These are phyloP conservation scores for Beauveria scarabaeidicola DNA, from an alignment of 2,329 filamentous ascomycete species.

Conservation along the genomic window DNA sequence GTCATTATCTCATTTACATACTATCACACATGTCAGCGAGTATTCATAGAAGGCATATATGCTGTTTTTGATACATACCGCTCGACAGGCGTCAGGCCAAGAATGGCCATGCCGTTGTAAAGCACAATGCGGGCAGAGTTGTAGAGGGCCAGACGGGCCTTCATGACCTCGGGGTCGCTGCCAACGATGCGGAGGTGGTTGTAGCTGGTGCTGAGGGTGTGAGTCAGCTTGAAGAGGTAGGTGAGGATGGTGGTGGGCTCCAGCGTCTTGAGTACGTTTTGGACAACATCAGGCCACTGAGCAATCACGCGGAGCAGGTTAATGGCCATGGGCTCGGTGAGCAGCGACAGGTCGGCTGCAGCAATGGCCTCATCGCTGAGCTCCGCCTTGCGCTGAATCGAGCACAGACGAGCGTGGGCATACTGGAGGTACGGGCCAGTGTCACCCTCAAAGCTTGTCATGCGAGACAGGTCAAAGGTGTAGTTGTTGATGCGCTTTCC, in stretches of 20 bases:
- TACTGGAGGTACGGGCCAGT: conserved; percentile 82
- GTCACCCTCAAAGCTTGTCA: conserved; percentile 79
- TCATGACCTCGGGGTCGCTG: conserved; percentile 62
- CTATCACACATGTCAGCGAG: not conserved
- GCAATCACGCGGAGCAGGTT: conserved; percentile 69
- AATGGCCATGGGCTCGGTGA: conserved; percentile 63
- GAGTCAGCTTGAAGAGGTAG: conserved; percentile 82
- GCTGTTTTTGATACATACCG: conserved; percentile 20
- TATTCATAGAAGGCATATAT: not conserved
- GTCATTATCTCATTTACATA: conserved; percentile 8
- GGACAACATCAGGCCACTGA: conserved; percentile 77
- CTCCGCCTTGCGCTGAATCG: conserved; percentile 49
- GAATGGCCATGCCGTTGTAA: conserved; percentile 72
- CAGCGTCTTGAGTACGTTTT: conserved; percentile 76
- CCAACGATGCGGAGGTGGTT: conserved; percentile 77
- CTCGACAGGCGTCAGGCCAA: conserved; percentile 72
- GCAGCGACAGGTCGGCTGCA: conserved; percentile 56
- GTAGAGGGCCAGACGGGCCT: conserved; percentile 65
- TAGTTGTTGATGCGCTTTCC: conserved; percentile 72
- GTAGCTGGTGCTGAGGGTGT: conserved; percentile 71
- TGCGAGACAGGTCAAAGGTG: conserved; percentile 69
- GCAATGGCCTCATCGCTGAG: conserved; percentile 50
- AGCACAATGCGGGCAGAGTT: conserved; percentile 66
- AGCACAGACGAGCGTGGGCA: conserved; percentile 64
- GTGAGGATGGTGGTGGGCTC: conserved; percentile 53